These are phyloP conservation scores for Ceratocystis cubensis DNA, from an alignment of 2,329 filamentous ascomycete genomes.

Conservation along the genomic window DNA sequence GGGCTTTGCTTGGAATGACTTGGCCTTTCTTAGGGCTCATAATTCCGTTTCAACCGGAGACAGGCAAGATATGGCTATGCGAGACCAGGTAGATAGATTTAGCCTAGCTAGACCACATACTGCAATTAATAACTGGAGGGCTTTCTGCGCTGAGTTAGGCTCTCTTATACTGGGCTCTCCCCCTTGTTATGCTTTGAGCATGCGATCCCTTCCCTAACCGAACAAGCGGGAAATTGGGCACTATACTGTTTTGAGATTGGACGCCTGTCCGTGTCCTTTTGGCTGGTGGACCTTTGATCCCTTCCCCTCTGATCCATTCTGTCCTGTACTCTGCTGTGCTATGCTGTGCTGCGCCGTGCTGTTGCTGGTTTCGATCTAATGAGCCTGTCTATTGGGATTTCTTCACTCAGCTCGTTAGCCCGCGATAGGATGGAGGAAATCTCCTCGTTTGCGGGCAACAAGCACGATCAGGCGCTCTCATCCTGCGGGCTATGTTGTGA, in stretches of 20 bases:
- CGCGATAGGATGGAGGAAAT: neutral
- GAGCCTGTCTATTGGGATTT: neutral
- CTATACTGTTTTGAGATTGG: constrained; percentile 2
- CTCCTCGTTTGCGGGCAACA: neutral
- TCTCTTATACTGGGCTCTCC: neutral
- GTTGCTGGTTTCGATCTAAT: neutral
- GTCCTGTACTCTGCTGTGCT: neutral
- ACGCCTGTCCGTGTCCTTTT: neutral
- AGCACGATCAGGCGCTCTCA: neutral
- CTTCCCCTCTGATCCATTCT: neutral
- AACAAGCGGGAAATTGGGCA: constrained; percentile 1
- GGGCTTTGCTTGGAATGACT: neutral
- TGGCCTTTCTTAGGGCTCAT: neutral
- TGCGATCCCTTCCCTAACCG: constrained; percentile 3
- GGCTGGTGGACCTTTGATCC: neutral
- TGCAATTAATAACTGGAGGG: no score
- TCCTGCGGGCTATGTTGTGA: neutral
- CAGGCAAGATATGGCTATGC: neutral
- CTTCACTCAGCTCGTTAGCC: neutral
- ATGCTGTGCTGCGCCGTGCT: neutral
- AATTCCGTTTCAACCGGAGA: neutral
- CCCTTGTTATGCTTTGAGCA: neutral
- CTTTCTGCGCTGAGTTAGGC: neutral
- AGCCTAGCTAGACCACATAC: neutral
- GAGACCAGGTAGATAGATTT: neutral